These are phyloP conservation scores for Leptographium galeiforme DNA, from an alignment of 2,329 filamentous ascomycete species.

Conservation along the genomic window DNA sequence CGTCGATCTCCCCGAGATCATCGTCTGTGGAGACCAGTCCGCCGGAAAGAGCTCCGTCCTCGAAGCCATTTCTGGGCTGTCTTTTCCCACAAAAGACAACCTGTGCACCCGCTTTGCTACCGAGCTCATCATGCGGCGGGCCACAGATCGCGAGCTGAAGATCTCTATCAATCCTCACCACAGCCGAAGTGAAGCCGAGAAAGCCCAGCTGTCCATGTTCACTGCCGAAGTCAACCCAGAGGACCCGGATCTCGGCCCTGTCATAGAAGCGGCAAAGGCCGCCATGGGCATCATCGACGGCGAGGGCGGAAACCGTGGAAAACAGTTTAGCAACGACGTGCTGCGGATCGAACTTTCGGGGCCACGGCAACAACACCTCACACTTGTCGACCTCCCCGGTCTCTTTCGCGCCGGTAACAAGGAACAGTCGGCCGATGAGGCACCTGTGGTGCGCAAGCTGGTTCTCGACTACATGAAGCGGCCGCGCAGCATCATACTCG, in stretches of 20 bases:
- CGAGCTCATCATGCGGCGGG: constrained; percentile 43
- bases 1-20: constrained; percentile 31
- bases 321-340: constrained; percentile 31
- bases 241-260: constrained; percentile 15
- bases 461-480: constrained; percentile 42
- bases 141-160: constrained; percentile 18
- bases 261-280: constrained; percentile 26
- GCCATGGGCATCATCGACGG: constrained; percentile 32
- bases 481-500: constrained; percentile 43
- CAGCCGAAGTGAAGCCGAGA: constrained; percentile 15
- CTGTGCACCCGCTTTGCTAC: constrained; percentile 52
- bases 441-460: constrained; percentile 30
- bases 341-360: constrained; percentile 34
- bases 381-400: constrained; percentile 45
- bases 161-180: constrained; percentile 23
- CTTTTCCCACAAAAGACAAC: constrained; percentile 44
- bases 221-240: constrained; percentile 8
- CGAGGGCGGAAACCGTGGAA: constrained; percentile 8
- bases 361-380: constrained; percentile 35
- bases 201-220: constrained; percentile 16
- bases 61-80: constrained; percentile 48
- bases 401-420: constrained; percentile 34
- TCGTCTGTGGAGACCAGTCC: constrained; percentile 49
- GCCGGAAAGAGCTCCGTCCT: constrained; percentile 53
- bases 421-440: constrained; percentile 29